These are phyloP conservation scores for Mucor piriformis DNA, from an alignment of 371 early-diverging fungal genomes.

Conservation along the genomic window DNA sequence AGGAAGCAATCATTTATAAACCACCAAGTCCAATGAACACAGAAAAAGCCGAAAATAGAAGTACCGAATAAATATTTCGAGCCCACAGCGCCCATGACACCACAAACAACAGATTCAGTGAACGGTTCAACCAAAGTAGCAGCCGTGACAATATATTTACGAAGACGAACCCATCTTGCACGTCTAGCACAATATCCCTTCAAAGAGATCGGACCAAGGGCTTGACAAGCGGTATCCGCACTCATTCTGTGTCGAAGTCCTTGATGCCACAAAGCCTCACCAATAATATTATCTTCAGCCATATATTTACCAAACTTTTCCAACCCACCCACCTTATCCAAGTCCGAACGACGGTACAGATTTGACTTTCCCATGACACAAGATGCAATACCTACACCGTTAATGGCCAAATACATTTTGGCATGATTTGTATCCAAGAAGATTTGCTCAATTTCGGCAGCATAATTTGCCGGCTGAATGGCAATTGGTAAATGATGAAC, in stretches of 20 bases:
- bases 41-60: slow-evolving; percentile 55
- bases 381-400: slow-evolving; percentile 77
- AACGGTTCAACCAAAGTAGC: slow-evolving; percentile 91
- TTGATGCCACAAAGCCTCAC: slow-evolving; percentile 79
- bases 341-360: slow-evolving; percentile 83
- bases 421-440: slow-evolving; percentile 92
- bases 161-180: slow-evolving; percentile 89
- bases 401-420: slow-evolving; percentile 92
- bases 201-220: slow-evolving; percentile 72
- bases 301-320: slow-evolving; percentile 84
- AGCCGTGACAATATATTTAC: slow-evolving; percentile 86
- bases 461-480: slow-evolving; percentile 69
- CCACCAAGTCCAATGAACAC: slow-evolving; percentile 76
- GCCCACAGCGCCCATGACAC: slow-evolving; percentile 70
- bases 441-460: slow-evolving; percentile 82
- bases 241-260: slow-evolving; percentile 87
- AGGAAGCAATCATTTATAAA: slow-evolving; percentile 66
- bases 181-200: slow-evolving; percentile 81
- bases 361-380: slow-evolving; percentile 96
- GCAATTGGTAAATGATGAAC: slow-evolving; percentile 93
- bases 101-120: slow-evolving; percentile 85
- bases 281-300: slow-evolving; percentile 95
- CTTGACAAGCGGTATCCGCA: slow-evolving; percentile 83
- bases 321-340: slow-evolving; percentile 83
- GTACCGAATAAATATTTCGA: slow-evolving; percentile 51